Percentiles rank a stretch among this genome's conserved stretches.
phyloP scores from a whole-genome alignment of 345 rosid genomes.

The Melaleuca alternifolia region DNA sequence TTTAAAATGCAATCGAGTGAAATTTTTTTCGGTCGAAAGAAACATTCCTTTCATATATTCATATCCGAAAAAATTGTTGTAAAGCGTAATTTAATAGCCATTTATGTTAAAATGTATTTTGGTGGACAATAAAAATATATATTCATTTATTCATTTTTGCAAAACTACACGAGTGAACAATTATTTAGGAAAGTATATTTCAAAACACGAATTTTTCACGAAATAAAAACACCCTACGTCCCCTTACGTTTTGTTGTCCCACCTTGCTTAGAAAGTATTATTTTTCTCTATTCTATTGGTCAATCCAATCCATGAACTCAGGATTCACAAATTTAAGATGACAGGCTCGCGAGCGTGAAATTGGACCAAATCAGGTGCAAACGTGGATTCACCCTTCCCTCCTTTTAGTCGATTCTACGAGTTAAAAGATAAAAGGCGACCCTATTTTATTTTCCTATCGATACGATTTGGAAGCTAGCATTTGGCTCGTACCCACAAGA shows the following conservation, averaged over 20 bases:
- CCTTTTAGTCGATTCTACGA: not conserved
- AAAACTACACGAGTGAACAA: too few species aligned
- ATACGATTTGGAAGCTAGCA: not conserved
- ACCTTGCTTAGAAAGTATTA: not conserved
- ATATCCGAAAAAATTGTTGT: too few species aligned
- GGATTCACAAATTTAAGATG: not conserved
- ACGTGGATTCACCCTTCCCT: not conserved
- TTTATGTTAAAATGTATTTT: too few species aligned
- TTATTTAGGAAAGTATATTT: too few species aligned
- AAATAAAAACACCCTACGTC: not conserved
- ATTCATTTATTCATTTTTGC: too few species aligned
- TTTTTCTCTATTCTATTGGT: not conserved
- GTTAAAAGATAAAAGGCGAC: not conserved
- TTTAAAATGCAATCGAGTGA: fast-evolving
- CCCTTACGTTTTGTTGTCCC: not conserved
- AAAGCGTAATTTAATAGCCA: too few species aligned
- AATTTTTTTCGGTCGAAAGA: too few species aligned
- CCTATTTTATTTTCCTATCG: not conserved
- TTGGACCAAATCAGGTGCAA: not conserved
- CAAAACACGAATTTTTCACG: too few species aligned
- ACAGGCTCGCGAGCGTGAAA: not conserved
- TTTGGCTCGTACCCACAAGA: not conserved
- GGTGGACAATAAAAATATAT: too few species aligned
- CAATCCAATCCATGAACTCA: not conserved
- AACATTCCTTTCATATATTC: too few species aligned